Evolutionary conservation across 1,284 basidiomycete genomes (phyloP), one percentile per base, ranked within the genome.

Genomic region (Chalciporus sp.): DNA sequence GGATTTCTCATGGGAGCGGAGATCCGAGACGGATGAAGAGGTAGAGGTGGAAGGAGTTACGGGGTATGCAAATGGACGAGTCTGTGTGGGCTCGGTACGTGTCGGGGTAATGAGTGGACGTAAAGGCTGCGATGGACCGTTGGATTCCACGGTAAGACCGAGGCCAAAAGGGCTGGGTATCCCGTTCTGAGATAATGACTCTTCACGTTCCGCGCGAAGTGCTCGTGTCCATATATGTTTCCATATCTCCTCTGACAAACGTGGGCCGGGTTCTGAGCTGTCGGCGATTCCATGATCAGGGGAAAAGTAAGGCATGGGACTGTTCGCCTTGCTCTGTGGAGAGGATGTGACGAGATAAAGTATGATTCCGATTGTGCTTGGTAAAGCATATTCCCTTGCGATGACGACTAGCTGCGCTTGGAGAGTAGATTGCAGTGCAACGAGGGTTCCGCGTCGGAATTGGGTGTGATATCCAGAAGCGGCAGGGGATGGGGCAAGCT

Each of bases 181-280:
- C 10, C 67, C 67, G 56, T 71, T 74, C 50, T 67, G 72, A 31
- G 78, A 74, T 35, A 74, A 61, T 19, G 67, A 59, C 26, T 86
- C 81, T 23, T 89, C 84, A 47, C 79, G 79, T 66, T 92, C 91
- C 17, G 78, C 76, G 55, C 78, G 83, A 35, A 88, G 68, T 10
- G 91, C 84, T 46, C 86, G 81, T 35, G 76, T 74, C 91, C 92
- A 94, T 28, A 94, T 76, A 64, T 88, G 82, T 62, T 79, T 84
- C 92, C 92, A 94, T 42, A 92, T 85, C 37, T 89, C 88, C 55
- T 94, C 91, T 33, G 89, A 88, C 42, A 94, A 76, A 42, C 90
- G 76, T 17, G 89, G 88, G 14, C 91, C 90, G 31, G 84, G 85
- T 55, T 85, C 84, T 14, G 80, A 78, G n/a, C 60, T 63, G 19